Conservation (phyloP, 306 rosid species). For the Rosa multiflora region DNA sequence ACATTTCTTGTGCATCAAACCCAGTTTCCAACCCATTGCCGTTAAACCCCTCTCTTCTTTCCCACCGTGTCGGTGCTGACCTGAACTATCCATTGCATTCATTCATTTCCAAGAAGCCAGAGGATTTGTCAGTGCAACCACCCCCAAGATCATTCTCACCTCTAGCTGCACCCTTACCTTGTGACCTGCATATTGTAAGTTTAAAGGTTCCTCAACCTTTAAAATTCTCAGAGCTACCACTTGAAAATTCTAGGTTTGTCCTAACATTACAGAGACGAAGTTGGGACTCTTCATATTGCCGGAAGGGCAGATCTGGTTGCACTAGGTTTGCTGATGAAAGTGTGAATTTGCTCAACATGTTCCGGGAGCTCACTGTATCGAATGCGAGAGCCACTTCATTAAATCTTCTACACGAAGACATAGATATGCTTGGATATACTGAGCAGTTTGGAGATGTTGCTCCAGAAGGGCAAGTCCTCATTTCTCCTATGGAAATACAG, state of each 20-base stretch:
- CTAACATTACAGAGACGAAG: slow-evolving; percentile 66
- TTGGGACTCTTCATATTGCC: slow-evolving; percentile 87
- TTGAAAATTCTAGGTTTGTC: slow-evolving; percentile 57
- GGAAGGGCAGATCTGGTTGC: slow-evolving; percentile 80
- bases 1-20: slow-evolving; percentile 54
- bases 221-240: slow-evolving; percentile 59
- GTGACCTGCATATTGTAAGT: slow-evolving; percentile 93
- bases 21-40: slow-evolving; percentile 54
- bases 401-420: slow-evolving; percentile 86
- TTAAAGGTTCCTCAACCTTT: slow-evolving; percentile 83
- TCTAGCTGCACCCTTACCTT: slow-evolving; percentile 71
- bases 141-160: slow-evolving; percentile 76
- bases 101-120: slow-evolving; percentile 72
- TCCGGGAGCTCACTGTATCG: slow-evolving; percentile 54
- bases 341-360: slow-evolving; percentile 66
- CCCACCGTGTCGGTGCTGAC: slow-evolving; percentile 65
- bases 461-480: slow-evolving; percentile 64
- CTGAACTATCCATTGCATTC: slow-evolving; percentile 87
- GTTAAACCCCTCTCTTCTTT: slow-evolving; percentile 79
- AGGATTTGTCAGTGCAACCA: slow-evolving; percentile 54
- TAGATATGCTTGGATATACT: slow-evolving; percentile 68
- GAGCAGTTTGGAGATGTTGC: slow-evolving; percentile 58
- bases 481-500: slow-evolving; percentile 90
- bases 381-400: slow-evolving; percentile 70
- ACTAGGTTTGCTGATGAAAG: slow-evolving; percentile 55